These are phyloP conservation scores for Aspergillus pseudoterreus DNA, from an alignment of 2,329 filamentous ascomycete genomes.

Conservation along the genomic window DNA sequence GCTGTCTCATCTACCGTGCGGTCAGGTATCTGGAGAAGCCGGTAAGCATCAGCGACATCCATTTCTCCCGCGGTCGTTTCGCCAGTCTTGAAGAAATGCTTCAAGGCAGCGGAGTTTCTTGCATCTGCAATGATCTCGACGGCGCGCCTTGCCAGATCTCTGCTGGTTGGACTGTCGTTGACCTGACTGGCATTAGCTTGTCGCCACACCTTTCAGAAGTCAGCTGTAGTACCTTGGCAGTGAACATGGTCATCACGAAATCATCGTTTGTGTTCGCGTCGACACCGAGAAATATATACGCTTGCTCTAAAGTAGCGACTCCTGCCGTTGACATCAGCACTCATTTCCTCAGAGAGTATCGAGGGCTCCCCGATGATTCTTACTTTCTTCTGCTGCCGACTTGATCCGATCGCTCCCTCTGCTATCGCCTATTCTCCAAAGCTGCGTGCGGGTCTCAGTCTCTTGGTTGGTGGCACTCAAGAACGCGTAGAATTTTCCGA, in stretches of 20 bases:
- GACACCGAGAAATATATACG: slow-evolving; percentile 59
- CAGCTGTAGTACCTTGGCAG: slow-evolving; percentile 47
- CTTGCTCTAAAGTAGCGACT: slow-evolving; percentile 61
- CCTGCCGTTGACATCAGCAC: slow-evolving; percentile 23
- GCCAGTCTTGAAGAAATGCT: slow-evolving; percentile 52
- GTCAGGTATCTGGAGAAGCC: slow-evolving; percentile 50
- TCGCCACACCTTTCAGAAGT: background rate
- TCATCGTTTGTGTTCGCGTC: slow-evolving; percentile 51
- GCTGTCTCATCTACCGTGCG: slow-evolving; percentile 50
- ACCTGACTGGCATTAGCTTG: slow-evolving; percentile 32
- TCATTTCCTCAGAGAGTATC: background rate
- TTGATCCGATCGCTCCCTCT: slow-evolving; percentile 57
- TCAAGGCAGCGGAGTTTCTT: slow-evolving; percentile 54
- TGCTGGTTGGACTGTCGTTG: slow-evolving; percentile 48
- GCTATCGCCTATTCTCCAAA: slow-evolving; percentile 59
- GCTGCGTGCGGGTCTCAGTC: slow-evolving; percentile 52
- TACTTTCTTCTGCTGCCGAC: slow-evolving; percentile 54
- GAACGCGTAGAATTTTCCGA: slow-evolving; percentile 58
- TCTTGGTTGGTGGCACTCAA: slow-evolving; percentile 55
- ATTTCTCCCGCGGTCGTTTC: slow-evolving; percentile 50
- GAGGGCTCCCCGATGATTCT: slow-evolving; percentile 16
- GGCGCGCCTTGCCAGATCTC: slow-evolving; percentile 52
- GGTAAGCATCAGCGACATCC: slow-evolving; percentile 53
- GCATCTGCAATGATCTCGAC: slow-evolving; percentile 57
- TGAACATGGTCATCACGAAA: slow-evolving; percentile 55